Evolutionary conservation across 345 rosid genomes (phyloP).

Genomic region (Salix exigua): DNA sequence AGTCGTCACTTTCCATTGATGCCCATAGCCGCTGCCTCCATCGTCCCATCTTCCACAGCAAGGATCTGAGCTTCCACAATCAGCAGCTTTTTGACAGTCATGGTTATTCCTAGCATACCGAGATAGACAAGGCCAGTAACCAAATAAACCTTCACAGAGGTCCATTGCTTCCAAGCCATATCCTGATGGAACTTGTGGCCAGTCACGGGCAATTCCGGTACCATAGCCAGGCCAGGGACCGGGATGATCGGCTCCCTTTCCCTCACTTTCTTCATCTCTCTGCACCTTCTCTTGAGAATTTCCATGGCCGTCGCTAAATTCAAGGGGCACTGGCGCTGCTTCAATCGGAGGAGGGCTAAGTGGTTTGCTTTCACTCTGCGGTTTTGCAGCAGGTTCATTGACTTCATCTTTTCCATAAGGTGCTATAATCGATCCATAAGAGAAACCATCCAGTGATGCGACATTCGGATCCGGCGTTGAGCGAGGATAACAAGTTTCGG

Average conservation of each 20-base stretch:
- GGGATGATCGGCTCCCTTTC: background rate
- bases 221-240: slow-evolving; percentile 12
- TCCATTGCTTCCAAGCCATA: slow-evolving; percentile 77
- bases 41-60: no score
- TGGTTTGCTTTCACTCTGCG: slow-evolving; percentile 23
- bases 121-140: slow-evolving; percentile 70
- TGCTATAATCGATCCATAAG: slow-evolving; percentile 28
- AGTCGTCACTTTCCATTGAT: slow-evolving; percentile 53
- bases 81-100: slow-evolving; percentile 16
- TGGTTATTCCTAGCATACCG: slow-evolving; percentile 22
- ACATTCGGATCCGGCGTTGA: slow-evolving; percentile 17
- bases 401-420: slow-evolving; percentile 28
- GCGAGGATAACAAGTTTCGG: slow-evolving; percentile 53
- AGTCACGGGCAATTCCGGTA: slow-evolving; percentile 8
- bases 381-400: slow-evolving; percentile 16
- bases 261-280: slow-evolving; percentile 17
- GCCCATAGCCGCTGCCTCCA: background rate
- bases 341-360: slow-evolving; percentile 5
- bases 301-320: background rate
- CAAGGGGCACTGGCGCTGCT: slow-evolving; percentile 2
- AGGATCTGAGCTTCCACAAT: slow-evolving; percentile 14
- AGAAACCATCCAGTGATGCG: slow-evolving; percentile 17
- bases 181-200: slow-evolving; percentile 56
- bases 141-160: slow-evolving; percentile 65
- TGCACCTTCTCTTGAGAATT: background rate